phyloP scores from a whole-genome alignment of 345 rosid genomes.

The Eucalyptus paniculata region DNA sequence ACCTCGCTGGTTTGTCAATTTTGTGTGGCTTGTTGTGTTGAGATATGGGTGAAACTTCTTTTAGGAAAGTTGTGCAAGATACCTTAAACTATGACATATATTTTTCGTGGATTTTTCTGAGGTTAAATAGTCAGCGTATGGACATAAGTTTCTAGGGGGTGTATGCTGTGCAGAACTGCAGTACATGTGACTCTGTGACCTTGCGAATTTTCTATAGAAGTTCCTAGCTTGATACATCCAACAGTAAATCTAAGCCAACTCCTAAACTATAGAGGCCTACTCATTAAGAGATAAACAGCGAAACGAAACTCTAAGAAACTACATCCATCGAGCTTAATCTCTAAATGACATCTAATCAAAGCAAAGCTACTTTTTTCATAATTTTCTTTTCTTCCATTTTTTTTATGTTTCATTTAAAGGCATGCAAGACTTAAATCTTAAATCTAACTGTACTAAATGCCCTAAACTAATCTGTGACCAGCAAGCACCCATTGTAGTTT shows the following conservation, averaged over 20 bases:
- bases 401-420: not conserved
- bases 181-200: too few species aligned
- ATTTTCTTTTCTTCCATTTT: not conserved
- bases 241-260: not conserved
- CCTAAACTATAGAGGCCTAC: not conserved
- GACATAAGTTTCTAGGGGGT: too few species aligned
- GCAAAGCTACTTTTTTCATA: not conserved
- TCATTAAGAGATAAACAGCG: not conserved
- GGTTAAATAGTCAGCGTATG: too few species aligned
- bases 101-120: too few species aligned
- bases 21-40: too few species aligned
- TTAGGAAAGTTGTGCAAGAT: too few species aligned
- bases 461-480: not conserved
- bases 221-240: too few species aligned
- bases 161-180: too few species aligned
- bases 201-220: too few species aligned
- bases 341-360: not conserved
- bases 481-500: not conserved
- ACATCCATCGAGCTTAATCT: not conserved
- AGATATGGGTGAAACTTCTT: too few species aligned
- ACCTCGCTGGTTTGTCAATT: too few species aligned
- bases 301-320: not conserved
- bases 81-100: too few species aligned
- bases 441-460: not conserved
- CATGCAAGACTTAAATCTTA: not conserved